Percentiles rank a stretch among this genome's conserved stretches.
These are phyloP conservation scores for Blastobotrys elegans DNA, from an alignment of 1,139 yeast genomes.

Conservation along the genomic window DNA sequence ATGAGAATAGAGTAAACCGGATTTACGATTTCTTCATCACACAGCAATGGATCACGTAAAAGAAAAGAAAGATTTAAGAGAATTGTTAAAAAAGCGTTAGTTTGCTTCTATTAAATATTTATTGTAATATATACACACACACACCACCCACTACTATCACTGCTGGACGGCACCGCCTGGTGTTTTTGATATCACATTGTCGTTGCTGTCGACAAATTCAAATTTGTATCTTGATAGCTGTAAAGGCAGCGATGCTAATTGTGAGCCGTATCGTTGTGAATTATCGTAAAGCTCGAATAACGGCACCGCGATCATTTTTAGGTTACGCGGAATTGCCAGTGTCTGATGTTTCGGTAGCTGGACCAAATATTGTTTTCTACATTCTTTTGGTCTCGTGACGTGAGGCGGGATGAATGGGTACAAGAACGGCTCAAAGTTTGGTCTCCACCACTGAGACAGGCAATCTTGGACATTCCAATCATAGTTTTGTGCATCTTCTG, in stretches of 20 bases:
- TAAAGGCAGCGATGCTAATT: conserved; percentile 33
- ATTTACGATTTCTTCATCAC: conserved; percentile 88
- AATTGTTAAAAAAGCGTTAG: background rate
- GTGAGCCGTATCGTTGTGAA: conserved; percentile 32
- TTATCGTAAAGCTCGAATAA: conserved; percentile 36
- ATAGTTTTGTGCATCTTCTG: conserved; percentile 19
- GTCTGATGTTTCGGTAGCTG: conserved; percentile 31
- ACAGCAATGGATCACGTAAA: conserved; percentile 70
- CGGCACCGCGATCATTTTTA: conserved; percentile 35
- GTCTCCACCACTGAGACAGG: conserved; percentile 39
- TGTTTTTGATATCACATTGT: conserved; percentile 2
- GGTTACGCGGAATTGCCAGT: conserved; percentile 31
- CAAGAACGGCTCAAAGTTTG: conserved; percentile 33
- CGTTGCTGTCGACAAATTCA: conserved; percentile 28
- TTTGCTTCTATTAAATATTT: conserved; percentile 5
- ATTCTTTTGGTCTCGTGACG: conserved; percentile 35
- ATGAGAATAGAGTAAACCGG: conserved; percentile 77
- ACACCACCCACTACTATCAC: conserved; percentile 2
- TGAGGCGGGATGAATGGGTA: conserved; percentile 39
- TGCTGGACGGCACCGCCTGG: too few species aligned
- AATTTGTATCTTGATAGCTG: conserved; percentile 34
- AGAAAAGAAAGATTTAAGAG: too few species aligned
- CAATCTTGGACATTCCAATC: conserved; percentile 36
- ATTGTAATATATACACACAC: background rate
- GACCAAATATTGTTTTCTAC: conserved; percentile 34